Evolutionary conservation across 345 rosid genomes (phyloP), one percentile per base, ranked within the genome.

Genomic region (Cardamine resedifolia): DNA sequence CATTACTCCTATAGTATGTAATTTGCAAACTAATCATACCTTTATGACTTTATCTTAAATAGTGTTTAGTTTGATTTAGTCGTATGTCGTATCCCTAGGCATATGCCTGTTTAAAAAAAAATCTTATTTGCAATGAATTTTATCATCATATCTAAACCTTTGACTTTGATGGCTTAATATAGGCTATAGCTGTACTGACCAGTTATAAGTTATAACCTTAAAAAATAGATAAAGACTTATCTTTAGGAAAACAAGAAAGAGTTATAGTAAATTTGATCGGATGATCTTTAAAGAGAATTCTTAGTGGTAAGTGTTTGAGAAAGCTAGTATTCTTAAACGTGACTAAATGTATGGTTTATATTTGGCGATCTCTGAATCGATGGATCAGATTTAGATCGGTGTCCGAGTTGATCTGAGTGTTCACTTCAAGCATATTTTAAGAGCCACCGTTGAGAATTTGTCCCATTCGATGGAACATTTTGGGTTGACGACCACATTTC

Each of bases 71-170:
- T 59, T 59, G 59, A 49, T 70, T 23, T 59, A 10, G 39, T 12
- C 39, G 11, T 36, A 59, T 48, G 58, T 69, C 73, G 56, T 69
- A 58, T 48, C 48, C 56, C 44, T 64, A 31, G 16, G 6, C 44
- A 41, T 18, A 31, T 31, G 0, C 61, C 14, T 6, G n/a, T n/a
- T n/a, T n/a, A n/a, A n/a, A n/a, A n/a, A n/a, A n/a, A 4, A 26
- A 31, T 19, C 19, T 30, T 28, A 47, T 18, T 11, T 2, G 21
- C 30, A 60, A 39, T 38, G 19, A 56, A 57, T 39, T 10, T 11
- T 58, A 20, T 20, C 30, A 59, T 38, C 19, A 12, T 2, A 38
- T 36, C 28, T 20, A 20, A 20, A 58, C 18, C 5, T 7, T 36
- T 19, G 27, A 16, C 11, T 24, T 51, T 36, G 45, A 58, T 58